Base-by-base conservation (phyloP, 768 basidiomycete species). In the Boletus sensibilis region DNA sequence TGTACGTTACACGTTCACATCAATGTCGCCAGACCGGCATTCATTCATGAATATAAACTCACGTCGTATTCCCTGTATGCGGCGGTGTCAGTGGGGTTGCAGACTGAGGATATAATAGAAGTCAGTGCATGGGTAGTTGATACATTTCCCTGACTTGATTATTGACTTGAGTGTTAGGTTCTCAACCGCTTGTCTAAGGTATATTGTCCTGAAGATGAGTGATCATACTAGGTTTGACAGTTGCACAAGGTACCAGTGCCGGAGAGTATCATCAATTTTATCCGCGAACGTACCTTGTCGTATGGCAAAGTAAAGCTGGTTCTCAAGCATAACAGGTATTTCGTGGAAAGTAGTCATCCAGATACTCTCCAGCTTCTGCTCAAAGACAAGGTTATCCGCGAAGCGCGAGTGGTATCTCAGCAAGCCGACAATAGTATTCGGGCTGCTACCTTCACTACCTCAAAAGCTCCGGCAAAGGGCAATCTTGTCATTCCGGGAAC, bases 221-320 rank as follows among this genome's bases (percentile, higher is more conserved):
- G n/a, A 41, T 29, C 16, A n/a, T n/a, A n/a, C 29, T 39, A 43
- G 27, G 20, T 41, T 40, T 52, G 37, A 71, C 47, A 29, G 14
- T 37, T 52, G 11, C 23, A 27, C 20, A 72, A 94, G 88, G 94
- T 97, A 11, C 96, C 95, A 3, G 90, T 99, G 7, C 94, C 97
- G 0, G 87, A 92, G 41, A 82, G 81, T 44, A 92, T 98, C 62
- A 82, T 87, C 46, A 78, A 82, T 12, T 92, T 94, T 67, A 98
- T 99, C 64, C 87, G 91, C 64, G 89, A 92, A 59, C 90, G 95
- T 61, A 99, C 97, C 0, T 74, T 94, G 53, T 97, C 95, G 50
- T 98, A 98, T 65, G 97, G 97, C 50, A 99, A 99, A 77, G 92
- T 98, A 71, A 96, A 98, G 68, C 85, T 99, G 46, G 97, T 99